Evolutionary conservation across 2,329 filamentous ascomycete species (phyloP).

Genomic region (Cercospora beticola): DNA sequence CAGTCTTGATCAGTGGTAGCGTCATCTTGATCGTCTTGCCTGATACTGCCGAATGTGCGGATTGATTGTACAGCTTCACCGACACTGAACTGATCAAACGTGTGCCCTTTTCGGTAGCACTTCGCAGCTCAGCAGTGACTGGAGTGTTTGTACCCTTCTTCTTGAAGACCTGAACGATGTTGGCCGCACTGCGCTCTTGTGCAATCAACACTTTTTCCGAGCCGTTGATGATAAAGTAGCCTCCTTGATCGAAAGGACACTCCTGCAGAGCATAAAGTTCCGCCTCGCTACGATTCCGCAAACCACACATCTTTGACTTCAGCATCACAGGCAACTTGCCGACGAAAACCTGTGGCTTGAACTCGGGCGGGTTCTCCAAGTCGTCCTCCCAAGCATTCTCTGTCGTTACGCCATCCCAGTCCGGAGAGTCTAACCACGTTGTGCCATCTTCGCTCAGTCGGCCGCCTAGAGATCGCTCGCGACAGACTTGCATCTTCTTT

Average conservation of each 20-base stretch:
- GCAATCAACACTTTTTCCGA: slow-evolving; percentile 98
- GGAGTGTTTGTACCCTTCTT: slow-evolving; percentile 94
- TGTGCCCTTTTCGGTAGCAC: slow-evolving; percentile 93
- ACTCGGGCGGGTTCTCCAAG: slow-evolving; percentile 35
- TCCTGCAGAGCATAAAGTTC: slow-evolving; percentile 90
- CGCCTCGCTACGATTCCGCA: slow-evolving; percentile 79
- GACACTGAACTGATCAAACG: slow-evolving; percentile 89
- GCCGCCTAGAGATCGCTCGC: slow-evolving; percentile 67
- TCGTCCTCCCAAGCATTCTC: slow-evolving; percentile 49
- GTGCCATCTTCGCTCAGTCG: slow-evolving; percentile 65
- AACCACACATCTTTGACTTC: slow-evolving; percentile 91
- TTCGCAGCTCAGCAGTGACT: slow-evolving; percentile 93
- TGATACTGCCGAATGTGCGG: slow-evolving; percentile 63
- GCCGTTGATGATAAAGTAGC: slow-evolving; percentile 99
- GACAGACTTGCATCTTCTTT: slow-evolving; percentile 78
- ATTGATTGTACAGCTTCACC: slow-evolving; percentile 70
- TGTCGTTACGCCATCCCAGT: slow-evolving; percentile 42
- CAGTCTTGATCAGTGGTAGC: slow-evolving; percentile 88
- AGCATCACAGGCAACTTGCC: slow-evolving; percentile 98
- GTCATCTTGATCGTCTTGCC: slow-evolving; percentile 88
- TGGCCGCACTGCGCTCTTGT: slow-evolving; percentile 94
- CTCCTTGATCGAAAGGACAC: slow-evolving; percentile 96
- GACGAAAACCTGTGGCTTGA: slow-evolving; percentile 69
- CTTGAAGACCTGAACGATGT: slow-evolving; percentile 98
- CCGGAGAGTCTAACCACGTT: slow-evolving; percentile 29